phyloP scores from a whole-genome alignment of 768 basidiomycete species.

The Gautieria morchelliformis region DNA sequence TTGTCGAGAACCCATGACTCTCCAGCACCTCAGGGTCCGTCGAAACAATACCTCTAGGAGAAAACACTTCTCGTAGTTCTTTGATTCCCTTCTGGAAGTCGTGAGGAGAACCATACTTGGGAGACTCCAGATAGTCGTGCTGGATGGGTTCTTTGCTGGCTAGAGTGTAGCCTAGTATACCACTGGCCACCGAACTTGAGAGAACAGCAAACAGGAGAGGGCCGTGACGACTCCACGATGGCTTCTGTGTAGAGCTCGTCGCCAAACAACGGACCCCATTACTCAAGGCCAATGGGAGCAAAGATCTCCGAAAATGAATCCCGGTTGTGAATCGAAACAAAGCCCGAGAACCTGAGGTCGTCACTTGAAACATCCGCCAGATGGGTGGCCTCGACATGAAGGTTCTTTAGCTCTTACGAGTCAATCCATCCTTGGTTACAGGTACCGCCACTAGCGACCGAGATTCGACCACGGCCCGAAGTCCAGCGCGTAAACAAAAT shows the following conservation, averaged over 20 bases:
- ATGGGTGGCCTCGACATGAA: too few species aligned
- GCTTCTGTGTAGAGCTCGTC: not conserved
- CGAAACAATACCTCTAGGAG: conserved; percentile 30
- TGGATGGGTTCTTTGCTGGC: not conserved
- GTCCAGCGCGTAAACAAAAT: too few species aligned
- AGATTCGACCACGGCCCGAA: too few species aligned
- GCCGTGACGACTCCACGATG: not conserved
- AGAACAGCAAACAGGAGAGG: not conserved
- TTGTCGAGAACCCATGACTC: conserved; percentile 46
- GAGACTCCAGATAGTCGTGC: conserved; percentile 5
- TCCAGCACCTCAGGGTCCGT: conserved; percentile 43
- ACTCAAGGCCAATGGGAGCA: too few species aligned
- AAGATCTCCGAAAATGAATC: too few species aligned
- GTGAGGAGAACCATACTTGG: conserved; percentile 37
- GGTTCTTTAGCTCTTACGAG: too few species aligned
- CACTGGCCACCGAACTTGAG: not conserved
- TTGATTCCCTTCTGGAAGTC: conserved; percentile 46
- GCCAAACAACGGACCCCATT: not conserved
- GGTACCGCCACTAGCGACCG: too few species aligned
- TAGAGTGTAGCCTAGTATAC: not conserved
- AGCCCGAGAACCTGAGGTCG: too few species aligned
- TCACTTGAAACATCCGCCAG: too few species aligned
- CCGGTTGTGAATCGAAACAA: too few species aligned
- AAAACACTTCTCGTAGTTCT: conserved; percentile 36
- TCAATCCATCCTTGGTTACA: too few species aligned